phyloP scores from a whole-genome alignment of 768 basidiomycete species.

The Tubosaeta sp. region DNA sequence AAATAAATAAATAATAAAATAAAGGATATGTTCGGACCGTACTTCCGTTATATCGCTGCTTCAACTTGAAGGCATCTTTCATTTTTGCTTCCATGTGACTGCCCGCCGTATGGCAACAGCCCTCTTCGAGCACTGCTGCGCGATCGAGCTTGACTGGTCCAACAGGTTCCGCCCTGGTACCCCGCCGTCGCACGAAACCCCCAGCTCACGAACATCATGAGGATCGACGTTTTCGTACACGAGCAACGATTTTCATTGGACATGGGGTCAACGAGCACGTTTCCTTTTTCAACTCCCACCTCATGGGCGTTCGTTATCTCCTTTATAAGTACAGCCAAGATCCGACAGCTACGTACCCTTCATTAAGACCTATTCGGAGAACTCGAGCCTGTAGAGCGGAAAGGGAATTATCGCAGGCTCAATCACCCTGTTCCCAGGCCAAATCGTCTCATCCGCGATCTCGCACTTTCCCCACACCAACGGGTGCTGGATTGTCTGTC shows the following conservation, averaged over 20 bases:
- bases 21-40: slow-evolving; percentile 3
- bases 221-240: slow-evolving; percentile 45
- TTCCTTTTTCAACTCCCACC: slow-evolving; percentile 14
- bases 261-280: slow-evolving; percentile 64
- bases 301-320: slow-evolving; percentile 4
- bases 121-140: slow-evolving; percentile 18
- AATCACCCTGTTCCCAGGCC: slow-evolving; percentile 62
- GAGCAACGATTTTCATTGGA: slow-evolving; percentile 64
- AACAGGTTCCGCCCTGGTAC: slow-evolving; percentile 9
- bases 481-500: slow-evolving; percentile 42
- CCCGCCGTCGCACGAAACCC: slow-evolving; percentile 24
- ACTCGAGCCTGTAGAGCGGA: slow-evolving; percentile 47
- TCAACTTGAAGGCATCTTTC: slow-evolving; percentile 12
- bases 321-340: slow-evolving; percentile 49
- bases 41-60: slow-evolving; percentile 8
- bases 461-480: slow-evolving; percentile 59
- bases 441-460: slow-evolving; percentile 62
- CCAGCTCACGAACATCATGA: slow-evolving; percentile 39
- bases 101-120: background rate
- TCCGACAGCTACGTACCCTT: slow-evolving; percentile 53
- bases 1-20: slow-evolving; percentile 2
- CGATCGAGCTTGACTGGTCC: slow-evolving; percentile 3
- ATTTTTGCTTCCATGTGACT: slow-evolving; percentile 15
- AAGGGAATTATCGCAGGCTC: slow-evolving; percentile 63
- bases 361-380: slow-evolving; percentile 61